Conservation (phyloP, 1,139 yeast species). For the Scheffersomyces insectosa region DNA sequence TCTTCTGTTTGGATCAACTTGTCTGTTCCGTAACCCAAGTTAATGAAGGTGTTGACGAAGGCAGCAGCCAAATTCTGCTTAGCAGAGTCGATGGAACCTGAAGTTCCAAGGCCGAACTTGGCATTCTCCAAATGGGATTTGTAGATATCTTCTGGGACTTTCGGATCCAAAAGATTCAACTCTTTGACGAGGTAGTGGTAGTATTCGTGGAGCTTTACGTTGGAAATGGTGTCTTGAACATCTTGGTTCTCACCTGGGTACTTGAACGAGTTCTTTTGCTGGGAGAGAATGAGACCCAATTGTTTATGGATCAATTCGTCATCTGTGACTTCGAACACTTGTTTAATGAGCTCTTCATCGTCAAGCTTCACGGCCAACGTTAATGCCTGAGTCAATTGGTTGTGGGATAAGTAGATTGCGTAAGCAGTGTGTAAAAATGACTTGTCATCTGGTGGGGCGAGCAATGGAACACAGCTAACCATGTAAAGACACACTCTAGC, state of each 20-base stretch:
- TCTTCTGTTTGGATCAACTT: conserved; percentile 74
- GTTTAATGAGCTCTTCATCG: conserved; percentile 71
- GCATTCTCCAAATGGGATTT: conserved; percentile 84
- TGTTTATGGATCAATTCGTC: conserved; percentile 83
- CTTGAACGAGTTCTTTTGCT: conserved; percentile 80
- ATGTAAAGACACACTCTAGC: conserved; percentile 90
- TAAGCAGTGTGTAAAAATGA: conserved; percentile 90
- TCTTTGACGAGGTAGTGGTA: conserved; percentile 81
- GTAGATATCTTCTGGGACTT: conserved; percentile 93
- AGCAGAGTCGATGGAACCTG: conserved; percentile 84
- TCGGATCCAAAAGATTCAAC: conserved; percentile 83
- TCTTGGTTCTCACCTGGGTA: conserved; percentile 65
- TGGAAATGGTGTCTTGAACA: conserved; percentile 85
- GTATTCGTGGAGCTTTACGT: conserved; percentile 75
- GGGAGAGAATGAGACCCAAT: conserved; percentile 84
- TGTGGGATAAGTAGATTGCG: conserved; percentile 76
- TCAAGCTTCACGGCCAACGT: conserved; percentile 87
- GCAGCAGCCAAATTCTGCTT: conserved; percentile 95
- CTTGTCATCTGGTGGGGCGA: conserved; percentile 93
- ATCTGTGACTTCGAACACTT: conserved; percentile 73
- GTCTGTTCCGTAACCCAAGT: conserved; percentile 88
- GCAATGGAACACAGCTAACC: conserved; percentile 92
- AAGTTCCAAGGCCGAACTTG: conserved; percentile 54
- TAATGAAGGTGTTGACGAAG: conserved; percentile 88
- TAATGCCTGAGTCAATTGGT: conserved; percentile 86